Base-by-base conservation (phyloP, 306 rosid species). In the Lathyrus tuberosus region DNA sequence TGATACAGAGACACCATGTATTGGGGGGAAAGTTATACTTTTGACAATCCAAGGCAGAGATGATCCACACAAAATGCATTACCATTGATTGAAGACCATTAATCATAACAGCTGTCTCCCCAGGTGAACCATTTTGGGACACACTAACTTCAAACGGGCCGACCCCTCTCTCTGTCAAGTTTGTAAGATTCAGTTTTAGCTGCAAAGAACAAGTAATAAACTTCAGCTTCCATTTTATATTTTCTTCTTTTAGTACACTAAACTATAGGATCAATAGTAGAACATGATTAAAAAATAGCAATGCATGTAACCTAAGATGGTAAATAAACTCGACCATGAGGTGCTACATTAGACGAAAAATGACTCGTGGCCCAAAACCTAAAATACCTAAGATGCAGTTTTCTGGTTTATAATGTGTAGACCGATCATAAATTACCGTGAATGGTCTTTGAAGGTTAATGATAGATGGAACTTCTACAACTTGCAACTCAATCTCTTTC, bases 71-170 rank as follows among this genome's bases (percentile, higher is more conserved):
- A 62, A 61, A 62, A 70, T 20, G 61, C 58, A 80, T 81, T 89
- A 94, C 99, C 95, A 75, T 56, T 76, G 84, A 84, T 80, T 88
- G 97, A 51, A 86, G 97, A 82, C 99, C 97, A 74, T 87, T 91
- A 65, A 94, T 79, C 87, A 80, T 67, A 47, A 94, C 82, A 28
- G 65, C 87, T 20, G 84, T 83, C 75, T 85, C 95, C 31, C 79
- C 92, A 26, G 17, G 76, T 48, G 83, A 83, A 69, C 74, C 85
- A 64, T 78, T 82, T 61, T 83, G 83, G 17, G 87, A 83, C 69
- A 94, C 75, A 67, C 77, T 84, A 80, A 94, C 91, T 80, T 87
- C 95, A 75, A 94, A 89, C 2, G 99, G 99, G 60, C 99, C 96
- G 48, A 91, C 65, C 82, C 81, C 94, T 79, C 80, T 81, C 43